A percentile compares a stretch with the other conserved stretches of the same genome.
Evolutionary conservation across 306 rosid species (phyloP).

Genomic region (Quercus robur): DNA sequence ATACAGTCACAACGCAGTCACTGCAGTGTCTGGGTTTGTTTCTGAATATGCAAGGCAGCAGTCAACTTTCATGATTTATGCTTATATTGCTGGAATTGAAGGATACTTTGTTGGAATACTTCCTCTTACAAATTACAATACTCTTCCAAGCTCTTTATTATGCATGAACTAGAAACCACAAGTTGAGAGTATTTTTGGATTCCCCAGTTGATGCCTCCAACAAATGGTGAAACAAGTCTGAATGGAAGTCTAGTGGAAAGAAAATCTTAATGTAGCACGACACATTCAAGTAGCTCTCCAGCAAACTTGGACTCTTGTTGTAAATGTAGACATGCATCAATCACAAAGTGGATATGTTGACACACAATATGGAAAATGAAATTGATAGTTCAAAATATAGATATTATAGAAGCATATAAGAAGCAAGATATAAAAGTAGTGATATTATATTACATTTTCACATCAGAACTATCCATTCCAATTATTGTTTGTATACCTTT

Average conservation of each 20-base stretch:
- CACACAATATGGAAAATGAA: not conserved
- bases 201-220: slow-evolving; percentile 1
- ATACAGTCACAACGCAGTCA: slow-evolving; percentile 14
- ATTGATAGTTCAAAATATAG: not conserved
- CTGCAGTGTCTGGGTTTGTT: not conserved
- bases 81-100: not conserved
- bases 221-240: not conserved
- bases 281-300: not conserved
- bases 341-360: slow-evolving; percentile 1
- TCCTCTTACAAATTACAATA: not conserved
- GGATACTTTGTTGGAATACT: not conserved
- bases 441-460: not conserved
- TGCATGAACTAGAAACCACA: not conserved
- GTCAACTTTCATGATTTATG: not conserved
- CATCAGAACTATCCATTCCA: not conserved
- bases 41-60: not conserved
- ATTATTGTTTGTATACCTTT: not conserved
- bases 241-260: slow-evolving; percentile 3
- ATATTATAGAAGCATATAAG: not conserved
- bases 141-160: not conserved
- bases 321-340: not conserved
- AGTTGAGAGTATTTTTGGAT: not conserved
- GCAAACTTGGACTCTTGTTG: not conserved
- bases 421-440: not conserved
- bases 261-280: slow-evolving; percentile 4